Base-by-base conservation (phyloP, 257 asterid genomes). In the Nemophila menziesii region DNA sequence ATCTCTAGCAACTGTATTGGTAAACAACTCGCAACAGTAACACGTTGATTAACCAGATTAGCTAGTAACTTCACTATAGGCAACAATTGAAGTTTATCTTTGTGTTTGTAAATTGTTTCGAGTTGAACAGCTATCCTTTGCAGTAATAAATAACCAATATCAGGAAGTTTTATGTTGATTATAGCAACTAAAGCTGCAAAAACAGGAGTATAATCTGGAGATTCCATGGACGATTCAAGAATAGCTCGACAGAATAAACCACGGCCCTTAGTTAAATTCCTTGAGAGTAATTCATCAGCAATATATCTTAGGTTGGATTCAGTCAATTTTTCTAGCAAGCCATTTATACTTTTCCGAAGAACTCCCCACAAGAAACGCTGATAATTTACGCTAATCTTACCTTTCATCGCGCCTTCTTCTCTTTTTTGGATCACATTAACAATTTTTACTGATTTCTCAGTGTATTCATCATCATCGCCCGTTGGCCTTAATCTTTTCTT, bases 161-260 rank as follows among this genome's bases (percentile, higher is more conserved):
- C 72, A 2, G 72, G 72, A 14, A 54, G 49, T n/a, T 18, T 37
- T 0, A 56, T 33, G 49, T 65, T 65, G 16, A 65, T 51, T 3
- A 24, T 46, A 0, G 66, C 44, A 39, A 58, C 58, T 38, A 65
- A 18, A 14, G 59, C 54, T 0, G 63, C 72, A 13, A 59, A 22
- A n/a, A 65, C 57, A 12, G 43, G 51, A 0, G 34, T 20, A 1
- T 9, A 16, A 27, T 8, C 9, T 1, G 55, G 44, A 11, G 47
- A 22, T 11, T 44, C 24, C 22, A 20, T 42, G 0, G 46, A 44
- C 7, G 67, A 60, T 15, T 46, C 46, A 21, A 66, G 52, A 27
- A 61, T 11, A 2, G 54, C 49, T 5, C 56, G 37, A 33, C 68
- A 66, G 23, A 66, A 66, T 9, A 66, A 44, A 9, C 68, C 72